Conservation (phyloP, 2,329 filamentous ascomycete genomes). For the Cercospora sp. region DNA sequence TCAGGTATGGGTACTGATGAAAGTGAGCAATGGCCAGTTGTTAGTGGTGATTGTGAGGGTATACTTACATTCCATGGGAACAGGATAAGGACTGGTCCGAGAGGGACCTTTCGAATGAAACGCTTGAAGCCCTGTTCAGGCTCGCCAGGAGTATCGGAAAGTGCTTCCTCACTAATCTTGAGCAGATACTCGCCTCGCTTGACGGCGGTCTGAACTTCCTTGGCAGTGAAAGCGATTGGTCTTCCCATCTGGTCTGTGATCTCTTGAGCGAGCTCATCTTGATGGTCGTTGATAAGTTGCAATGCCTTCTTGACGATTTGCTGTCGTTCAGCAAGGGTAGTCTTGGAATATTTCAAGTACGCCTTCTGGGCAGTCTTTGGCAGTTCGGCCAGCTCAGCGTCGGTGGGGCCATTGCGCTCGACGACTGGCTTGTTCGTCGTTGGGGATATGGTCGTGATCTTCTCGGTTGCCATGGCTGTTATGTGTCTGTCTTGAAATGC, state of each 20-base stretch:
- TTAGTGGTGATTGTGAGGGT: not conserved
- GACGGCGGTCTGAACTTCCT: slow-evolving; percentile 81
- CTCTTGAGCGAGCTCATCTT: slow-evolving; percentile 80
- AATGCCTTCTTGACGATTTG: slow-evolving; percentile 79
- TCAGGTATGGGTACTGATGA: slow-evolving; percentile 87
- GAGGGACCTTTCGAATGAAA: slow-evolving; percentile 83
- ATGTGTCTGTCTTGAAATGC: not conserved
- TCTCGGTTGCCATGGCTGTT: slow-evolving; percentile 55
- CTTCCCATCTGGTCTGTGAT: slow-evolving; percentile 94
- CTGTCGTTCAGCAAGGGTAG: slow-evolving; percentile 72
- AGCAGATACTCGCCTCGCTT: slow-evolving; percentile 83
- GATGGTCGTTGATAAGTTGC: slow-evolving; percentile 65
- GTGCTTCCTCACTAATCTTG: slow-evolving; percentile 74
- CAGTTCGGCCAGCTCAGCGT: slow-evolving; percentile 69
- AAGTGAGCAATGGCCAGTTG: slow-evolving; percentile 12
- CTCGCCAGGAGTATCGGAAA: slow-evolving; percentile 80
- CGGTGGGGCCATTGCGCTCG: slow-evolving; percentile 72
- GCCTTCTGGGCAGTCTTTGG: slow-evolving; percentile 71
- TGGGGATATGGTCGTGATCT: slow-evolving; percentile 80
- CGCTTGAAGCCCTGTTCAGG: slow-evolving; percentile 84
- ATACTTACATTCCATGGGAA: slow-evolving; percentile 91
- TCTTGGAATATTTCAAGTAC: slow-evolving; percentile 75
- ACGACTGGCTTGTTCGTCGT: slow-evolving; percentile 82
- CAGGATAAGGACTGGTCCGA: slow-evolving; percentile 83
- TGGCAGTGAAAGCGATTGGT: slow-evolving; percentile 81